phyloP scores from a whole-genome alignment of 2,329 filamentous ascomycete species.

The Colletotrichum orbiculare region DNA sequence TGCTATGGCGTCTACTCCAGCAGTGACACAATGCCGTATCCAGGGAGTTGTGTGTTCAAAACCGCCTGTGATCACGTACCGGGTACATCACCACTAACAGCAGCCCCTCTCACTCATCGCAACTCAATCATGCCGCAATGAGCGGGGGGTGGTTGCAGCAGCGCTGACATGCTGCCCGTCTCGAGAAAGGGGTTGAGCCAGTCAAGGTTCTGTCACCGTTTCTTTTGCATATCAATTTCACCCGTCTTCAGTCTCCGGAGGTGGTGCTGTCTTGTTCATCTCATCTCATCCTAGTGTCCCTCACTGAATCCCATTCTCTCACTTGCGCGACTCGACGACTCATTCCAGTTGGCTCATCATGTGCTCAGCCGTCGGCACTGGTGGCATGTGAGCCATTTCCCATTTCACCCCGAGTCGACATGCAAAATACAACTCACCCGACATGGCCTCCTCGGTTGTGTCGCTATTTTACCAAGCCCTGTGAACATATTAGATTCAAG shows the following conservation, averaged over 20 bases:
- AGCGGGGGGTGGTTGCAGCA: too few species aligned
- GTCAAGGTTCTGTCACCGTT: constrained; percentile 3
- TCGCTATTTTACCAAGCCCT: neutral
- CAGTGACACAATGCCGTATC: too few species aligned
- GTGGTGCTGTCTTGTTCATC: constrained; percentile 17
- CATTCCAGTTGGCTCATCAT: constrained; percentile 3
- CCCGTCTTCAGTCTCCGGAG: neutral
- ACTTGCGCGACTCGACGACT: neutral
- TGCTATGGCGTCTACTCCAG: too few species aligned
- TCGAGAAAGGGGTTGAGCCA: neutral
- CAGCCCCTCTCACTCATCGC: too few species aligned
- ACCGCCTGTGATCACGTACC: too few species aligned
- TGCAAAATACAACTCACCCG: neutral
- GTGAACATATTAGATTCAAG: neutral
- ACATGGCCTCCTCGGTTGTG: neutral
- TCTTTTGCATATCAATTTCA: neutral
- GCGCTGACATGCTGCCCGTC: neutral
- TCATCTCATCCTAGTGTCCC: constrained; percentile 11
- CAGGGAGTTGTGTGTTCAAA: too few species aligned
- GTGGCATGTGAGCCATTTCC: constrained; percentile 14
- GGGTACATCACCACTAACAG: too few species aligned
- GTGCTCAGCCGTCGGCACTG: neutral
- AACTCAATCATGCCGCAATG: too few species aligned
- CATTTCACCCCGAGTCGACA: neutral
- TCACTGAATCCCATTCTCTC: neutral